A percentile compares a stretch with the other conserved stretches of the same genome.
These are phyloP conservation scores for Tuber aestivum DNA, from an alignment of 495 filamentous ascomycete species.

Conservation along the genomic window DNA sequence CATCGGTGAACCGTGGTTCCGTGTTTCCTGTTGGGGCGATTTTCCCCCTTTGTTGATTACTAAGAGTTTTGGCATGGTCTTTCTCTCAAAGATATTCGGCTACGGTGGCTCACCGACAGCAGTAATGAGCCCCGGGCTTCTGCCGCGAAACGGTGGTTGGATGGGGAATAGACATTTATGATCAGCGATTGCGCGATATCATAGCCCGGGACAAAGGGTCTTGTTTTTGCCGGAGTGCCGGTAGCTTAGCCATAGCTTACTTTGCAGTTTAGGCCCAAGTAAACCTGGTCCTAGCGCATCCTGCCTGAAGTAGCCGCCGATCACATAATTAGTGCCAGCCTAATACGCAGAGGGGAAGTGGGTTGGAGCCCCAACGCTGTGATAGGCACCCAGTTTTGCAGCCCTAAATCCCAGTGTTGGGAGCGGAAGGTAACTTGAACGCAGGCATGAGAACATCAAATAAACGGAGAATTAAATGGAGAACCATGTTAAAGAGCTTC, in stretches of 20 bases:
- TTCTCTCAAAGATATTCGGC: neutral
- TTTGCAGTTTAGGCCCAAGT: neutral
- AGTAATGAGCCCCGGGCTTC: neutral
- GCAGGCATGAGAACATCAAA: no score
- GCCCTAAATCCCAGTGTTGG: no score
- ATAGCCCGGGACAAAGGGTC: neutral
- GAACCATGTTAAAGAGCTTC: neutral
- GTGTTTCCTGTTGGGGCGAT: neutral
- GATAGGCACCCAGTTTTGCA: no score
- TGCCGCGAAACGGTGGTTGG: neutral
- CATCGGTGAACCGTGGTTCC: neutral
- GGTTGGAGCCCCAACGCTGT: neutral
- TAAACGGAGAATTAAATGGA: no score
- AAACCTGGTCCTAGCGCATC: neutral
- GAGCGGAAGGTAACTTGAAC: no score
- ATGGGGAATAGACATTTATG: neutral
- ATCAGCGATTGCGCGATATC: neutral
- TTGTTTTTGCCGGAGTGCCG: neutral
- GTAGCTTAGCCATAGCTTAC: neutral
- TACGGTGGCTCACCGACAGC: neutral
- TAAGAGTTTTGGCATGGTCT: neutral
- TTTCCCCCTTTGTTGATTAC: neutral
- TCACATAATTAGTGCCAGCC: neutral
- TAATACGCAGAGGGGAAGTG: neutral
- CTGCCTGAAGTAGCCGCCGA: neutral